Base-by-base conservation (phyloP, 805 yeast species). In the Debaryomyces tyrocola region DNA sequence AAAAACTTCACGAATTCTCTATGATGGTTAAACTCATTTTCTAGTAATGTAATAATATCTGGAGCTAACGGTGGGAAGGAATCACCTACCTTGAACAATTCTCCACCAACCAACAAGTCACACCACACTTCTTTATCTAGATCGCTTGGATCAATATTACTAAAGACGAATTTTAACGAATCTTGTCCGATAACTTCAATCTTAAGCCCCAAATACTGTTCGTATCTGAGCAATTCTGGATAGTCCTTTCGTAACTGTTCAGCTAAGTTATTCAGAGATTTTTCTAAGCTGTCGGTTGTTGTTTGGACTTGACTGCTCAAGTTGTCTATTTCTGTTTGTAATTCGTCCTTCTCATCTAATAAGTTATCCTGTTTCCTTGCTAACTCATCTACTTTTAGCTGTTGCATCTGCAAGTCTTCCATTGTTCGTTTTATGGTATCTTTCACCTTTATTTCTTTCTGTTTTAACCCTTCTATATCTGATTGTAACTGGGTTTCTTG, bases 171-270 rank as follows among this genome's bases (percentile, higher is more conserved):
- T 47, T 62, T 64, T 37, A 84, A 57, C 29, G 73, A 52, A 44
- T 77, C 80, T 6, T 72, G 75, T 15, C 66, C 62, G 1, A 79
- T 60, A 3, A 82, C 82, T 45, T 78, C 80, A 15, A 84, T 74
- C 31, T 67, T 66, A 46, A 84, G 57, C 1, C 90, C 89, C 37
- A 83, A 63, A 41, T 80, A 64, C 33, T 67, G 60, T 49, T 84
- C 87, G 62, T 75, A 80, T 35, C 75, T 67, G 14, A 64, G 46
- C 35, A 80, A 65, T 56, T 84, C 88, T 0, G 82, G 81, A 12
- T 66, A 64, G 47, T 82, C 82, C 35, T 66, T 67, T 24, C 65
- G 66, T 6, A 74, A 64, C 55, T 84, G 87, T 8, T 56, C 50
- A 15, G 62, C 60, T 31, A 80, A 57, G 33, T 65, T 60, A 41